Base-by-base conservation (phyloP, 768 basidiomycete species). In the Pholiota microspora region DNA sequence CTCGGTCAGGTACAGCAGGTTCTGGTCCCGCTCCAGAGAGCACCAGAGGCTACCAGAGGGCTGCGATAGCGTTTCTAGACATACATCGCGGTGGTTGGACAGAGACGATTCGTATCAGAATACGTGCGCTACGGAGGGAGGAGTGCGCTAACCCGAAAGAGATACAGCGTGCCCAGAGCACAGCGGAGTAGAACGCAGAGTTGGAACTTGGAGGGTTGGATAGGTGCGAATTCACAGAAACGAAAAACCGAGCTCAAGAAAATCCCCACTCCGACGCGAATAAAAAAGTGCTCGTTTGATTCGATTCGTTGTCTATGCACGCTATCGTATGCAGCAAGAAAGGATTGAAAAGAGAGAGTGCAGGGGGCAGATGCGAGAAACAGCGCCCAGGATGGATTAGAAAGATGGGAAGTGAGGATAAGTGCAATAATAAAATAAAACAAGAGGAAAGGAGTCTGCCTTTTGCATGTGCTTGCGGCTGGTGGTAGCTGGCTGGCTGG, bases 241-340 rank as follows among this genome's bases (percentile, higher is more conserved):
- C 6, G n/a, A 18, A 38, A 38, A 15, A 1, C 10, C 38, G 18
- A 40, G 38, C 38, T 40, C 38, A 40, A 16, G 18, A 18, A 7
- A 23, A 3, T 10, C n/a, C 40, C n/a, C 40, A 9, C 21, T 18
- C 21, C 2, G 18, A 3, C 18, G 8, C 21, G 40, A 42, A 31
- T 25, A 28, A 25, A 51, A 36, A 44, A 24, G n/a, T 42, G 51
- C 50, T 51, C 24, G 38, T 51, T 51, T 38, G 38, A 51, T 51
- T 51, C 40, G 51, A 23, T 51, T 51, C 27, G 40, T 27, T 44
- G 38, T 51, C 51, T 42, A 51, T 51, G 51, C 50, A 51, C n/a
- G 48, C 18, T 49, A 49, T 31, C 24, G 27, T 51, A 51, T 51
- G 50, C 50, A 51, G 50, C 50, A 42, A 36, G 28, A 49, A 13